phyloP scores from a whole-genome alignment of 2,329 filamentous ascomycete genomes.

The Didymella pomorum region DNA sequence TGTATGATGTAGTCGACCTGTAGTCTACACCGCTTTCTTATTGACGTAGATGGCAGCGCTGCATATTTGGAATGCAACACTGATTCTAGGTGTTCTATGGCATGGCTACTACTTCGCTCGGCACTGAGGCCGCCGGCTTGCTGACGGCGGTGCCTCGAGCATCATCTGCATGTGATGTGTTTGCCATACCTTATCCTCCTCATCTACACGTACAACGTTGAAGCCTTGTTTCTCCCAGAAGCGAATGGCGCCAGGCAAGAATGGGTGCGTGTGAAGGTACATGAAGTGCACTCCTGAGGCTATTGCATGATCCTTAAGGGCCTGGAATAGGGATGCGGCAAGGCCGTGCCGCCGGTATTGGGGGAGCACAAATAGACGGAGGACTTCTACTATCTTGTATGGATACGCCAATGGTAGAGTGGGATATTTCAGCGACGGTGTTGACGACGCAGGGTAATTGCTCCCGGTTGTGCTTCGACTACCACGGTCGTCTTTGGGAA shows the following conservation, averaged over 20 bases:
- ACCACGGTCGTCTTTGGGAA: background rate
- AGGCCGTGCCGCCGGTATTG: conserved; percentile 24
- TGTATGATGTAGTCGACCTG: background rate
- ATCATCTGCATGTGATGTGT: conserved; percentile 26
- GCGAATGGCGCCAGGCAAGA: conserved; percentile 25
- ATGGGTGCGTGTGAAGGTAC: conserved; percentile 31
- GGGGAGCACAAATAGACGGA: conserved; percentile 23
- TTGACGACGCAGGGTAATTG: background rate
- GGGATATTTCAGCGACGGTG: background rate
- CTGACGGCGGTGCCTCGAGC: background rate
- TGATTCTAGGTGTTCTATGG: too few species aligned
- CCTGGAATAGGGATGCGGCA: conserved; percentile 17
- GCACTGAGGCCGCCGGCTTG: too few species aligned
- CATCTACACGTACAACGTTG: conserved; percentile 11
- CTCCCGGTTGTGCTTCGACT: background rate
- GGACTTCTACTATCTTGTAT: conserved; percentile 22
- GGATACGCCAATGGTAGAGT: background rate
- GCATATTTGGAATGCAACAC: background rate
- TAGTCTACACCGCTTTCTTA: conserved; percentile 2
- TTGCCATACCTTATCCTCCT: conserved; percentile 24
- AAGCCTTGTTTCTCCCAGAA: conserved; percentile 32
- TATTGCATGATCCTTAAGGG: conserved; percentile 11
- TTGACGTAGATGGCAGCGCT: background rate
- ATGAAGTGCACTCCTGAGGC: conserved; percentile 16
- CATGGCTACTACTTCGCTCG: background rate